These are phyloP conservation scores for Calonectria crousiana DNA, from an alignment of 2,329 filamentous ascomycete species.

Conservation along the genomic window DNA sequence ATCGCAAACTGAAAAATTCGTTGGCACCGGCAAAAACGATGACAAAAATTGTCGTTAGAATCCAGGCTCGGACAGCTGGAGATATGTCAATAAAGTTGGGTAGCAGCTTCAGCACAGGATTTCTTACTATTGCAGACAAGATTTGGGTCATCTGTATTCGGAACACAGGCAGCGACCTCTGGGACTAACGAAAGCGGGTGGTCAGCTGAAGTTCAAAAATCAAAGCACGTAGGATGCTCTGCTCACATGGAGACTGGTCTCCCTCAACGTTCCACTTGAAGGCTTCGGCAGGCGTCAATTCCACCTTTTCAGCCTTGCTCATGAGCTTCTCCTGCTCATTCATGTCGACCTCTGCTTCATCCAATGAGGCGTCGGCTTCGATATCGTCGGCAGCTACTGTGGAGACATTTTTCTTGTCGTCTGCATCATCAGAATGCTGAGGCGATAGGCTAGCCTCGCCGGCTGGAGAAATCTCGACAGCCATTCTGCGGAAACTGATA, in stretches of 20 bases:
- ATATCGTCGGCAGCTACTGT: constrained; percentile 2
- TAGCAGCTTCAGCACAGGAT: neutral
- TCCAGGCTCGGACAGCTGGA: constrained; percentile 18
- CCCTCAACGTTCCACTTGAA: constrained; percentile 26
- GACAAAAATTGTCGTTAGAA: constrained; percentile 16
- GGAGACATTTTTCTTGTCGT: neutral
- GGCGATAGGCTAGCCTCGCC: neutral
- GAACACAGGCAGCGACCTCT: constrained; percentile 24
- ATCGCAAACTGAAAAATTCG: constrained; percentile 26
- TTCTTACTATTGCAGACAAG: constrained; percentile 16
- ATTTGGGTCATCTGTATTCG: constrained; percentile 19
- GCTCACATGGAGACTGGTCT: constrained; percentile 21
- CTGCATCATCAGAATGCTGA: neutral
- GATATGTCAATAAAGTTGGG: neutral
- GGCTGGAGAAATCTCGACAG: constrained; percentile 1
- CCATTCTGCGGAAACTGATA: constrained; percentile 2
- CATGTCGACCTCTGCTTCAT: neutral
- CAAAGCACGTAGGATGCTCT: neutral
- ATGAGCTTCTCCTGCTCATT: constrained; percentile 18
- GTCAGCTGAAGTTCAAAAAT: neutral
- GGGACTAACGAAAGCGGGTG: neutral
- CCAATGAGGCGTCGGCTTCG: constrained; percentile 13
- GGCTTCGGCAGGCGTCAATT: constrained; percentile 19
- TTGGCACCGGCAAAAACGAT: constrained; percentile 22
- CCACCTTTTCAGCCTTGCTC: constrained; percentile 7